Conservation (phyloP, 2,329 filamentous ascomycete species). For the Corynespora cassiicola region DNA sequence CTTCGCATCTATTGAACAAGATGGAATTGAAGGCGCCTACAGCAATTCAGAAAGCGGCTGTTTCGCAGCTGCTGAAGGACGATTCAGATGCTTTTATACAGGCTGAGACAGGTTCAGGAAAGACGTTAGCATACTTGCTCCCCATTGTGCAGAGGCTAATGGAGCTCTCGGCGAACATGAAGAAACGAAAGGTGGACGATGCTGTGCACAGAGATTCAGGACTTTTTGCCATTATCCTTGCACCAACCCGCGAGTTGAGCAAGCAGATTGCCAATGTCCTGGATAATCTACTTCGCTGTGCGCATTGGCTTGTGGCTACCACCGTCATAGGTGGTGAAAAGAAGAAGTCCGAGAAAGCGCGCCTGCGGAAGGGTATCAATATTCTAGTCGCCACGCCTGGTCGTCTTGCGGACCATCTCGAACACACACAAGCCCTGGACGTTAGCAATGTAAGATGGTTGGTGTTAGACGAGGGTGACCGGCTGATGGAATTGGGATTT, state of each 20-base stretch:
- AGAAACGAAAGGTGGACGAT: slow-evolving; percentile 46
- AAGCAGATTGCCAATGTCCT: slow-evolving; percentile 91
- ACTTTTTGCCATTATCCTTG: slow-evolving; percentile 90
- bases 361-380: slow-evolving; percentile 91
- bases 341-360: slow-evolving; percentile 87
- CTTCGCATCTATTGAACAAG: slow-evolving; percentile 82
- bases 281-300: slow-evolving; percentile 83
- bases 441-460: slow-evolving; percentile 92
- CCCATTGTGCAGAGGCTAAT: slow-evolving; percentile 91
- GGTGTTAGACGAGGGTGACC: slow-evolving; percentile 92
- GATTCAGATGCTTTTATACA: slow-evolving; percentile 95
- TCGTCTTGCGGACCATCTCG: slow-evolving; percentile 86
- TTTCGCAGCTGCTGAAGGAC: slow-evolving; percentile 78
- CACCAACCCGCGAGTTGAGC: slow-evolving; percentile 90
- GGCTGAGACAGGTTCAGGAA: slow-evolving; percentile 95
- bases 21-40: slow-evolving; percentile 90
- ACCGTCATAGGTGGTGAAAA: slow-evolving; percentile 78
- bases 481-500: slow-evolving; percentile 98
- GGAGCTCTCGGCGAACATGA: slow-evolving; percentile 66
- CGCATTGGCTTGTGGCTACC: slow-evolving; percentile 92
- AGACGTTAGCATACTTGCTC: slow-evolving; percentile 93
- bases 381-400: slow-evolving; percentile 95
- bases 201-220: slow-evolving; percentile 82
- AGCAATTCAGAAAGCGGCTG: slow-evolving; percentile 89
- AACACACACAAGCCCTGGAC: slow-evolving; percentile 88